A percentile compares a stretch with the other conserved stretches of the same genome.
Evolutionary conservation across 768 basidiomycete genomes (phyloP).

Genomic region (Pholiota conissans): DNA sequence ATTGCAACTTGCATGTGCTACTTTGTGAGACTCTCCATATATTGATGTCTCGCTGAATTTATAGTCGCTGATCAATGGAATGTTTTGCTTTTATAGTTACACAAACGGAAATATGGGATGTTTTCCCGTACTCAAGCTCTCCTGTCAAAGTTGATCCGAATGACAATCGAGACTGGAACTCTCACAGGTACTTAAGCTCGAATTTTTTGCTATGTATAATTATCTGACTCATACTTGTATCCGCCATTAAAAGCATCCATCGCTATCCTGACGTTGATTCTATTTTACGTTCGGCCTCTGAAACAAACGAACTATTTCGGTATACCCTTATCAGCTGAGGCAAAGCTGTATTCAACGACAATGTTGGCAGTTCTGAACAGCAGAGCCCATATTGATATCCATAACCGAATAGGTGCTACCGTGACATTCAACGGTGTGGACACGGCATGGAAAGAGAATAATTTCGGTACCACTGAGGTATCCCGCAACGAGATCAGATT

Average conservation of each 20-base stretch:
- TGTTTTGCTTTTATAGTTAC: not conserved
- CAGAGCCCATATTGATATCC: not conserved
- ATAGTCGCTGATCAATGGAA: not conserved
- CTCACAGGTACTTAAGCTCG: not conserved
- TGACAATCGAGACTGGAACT: not conserved
- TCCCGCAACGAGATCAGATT: too few relatives aligned
- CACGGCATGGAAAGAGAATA: too few relatives aligned
- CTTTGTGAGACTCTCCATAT: too few relatives aligned
- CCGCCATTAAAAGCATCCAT: not conserved
- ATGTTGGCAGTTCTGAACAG: not conserved
- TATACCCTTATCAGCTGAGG: not conserved
- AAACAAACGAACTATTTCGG: not conserved
- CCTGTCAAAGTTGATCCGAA: not conserved
- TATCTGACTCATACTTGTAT: not conserved
- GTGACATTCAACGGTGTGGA: too few relatives aligned
- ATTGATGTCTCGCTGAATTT: not conserved
- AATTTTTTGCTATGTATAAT: not conserved
- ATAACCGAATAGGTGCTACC: too few relatives aligned
- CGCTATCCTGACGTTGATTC: not conserved
- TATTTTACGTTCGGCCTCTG: not conserved
- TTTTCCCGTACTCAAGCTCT: not conserved
- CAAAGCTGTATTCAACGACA: not conserved
- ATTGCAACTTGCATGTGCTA: slow-evolving; percentile 1
- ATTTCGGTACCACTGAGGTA: too few relatives aligned
- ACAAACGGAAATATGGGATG: not conserved